Conservation (phyloP, 2,329 filamentous ascomycete species). For the Aureobasidium sp. region DNA sequence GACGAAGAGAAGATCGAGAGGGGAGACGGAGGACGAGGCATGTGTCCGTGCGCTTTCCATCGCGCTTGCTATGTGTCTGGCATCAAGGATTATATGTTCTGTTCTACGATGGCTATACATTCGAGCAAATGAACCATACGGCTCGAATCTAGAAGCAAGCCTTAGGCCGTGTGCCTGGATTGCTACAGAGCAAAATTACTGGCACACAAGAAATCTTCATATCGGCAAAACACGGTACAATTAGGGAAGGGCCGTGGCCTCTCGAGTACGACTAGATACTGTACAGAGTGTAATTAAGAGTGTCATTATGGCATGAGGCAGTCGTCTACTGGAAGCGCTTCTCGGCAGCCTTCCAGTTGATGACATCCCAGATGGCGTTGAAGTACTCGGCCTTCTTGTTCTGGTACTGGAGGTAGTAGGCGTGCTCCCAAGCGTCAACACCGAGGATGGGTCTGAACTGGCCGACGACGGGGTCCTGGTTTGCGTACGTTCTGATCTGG, state of each 20-base stretch:
- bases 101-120: too few relatives aligned
- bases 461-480: conserved; percentile 84
- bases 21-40: too few relatives aligned
- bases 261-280: conserved; percentile 6
- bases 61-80: too few relatives aligned
- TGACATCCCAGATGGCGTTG: conserved; percentile 83
- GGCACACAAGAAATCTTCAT: neutral
- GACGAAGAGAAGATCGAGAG: too few relatives aligned
- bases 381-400: conserved; percentile 98
- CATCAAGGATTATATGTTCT: too few relatives aligned
- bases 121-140: too few relatives aligned
- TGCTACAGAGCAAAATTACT: neutral
- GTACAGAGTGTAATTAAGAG: neutral
- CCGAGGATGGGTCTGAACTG: conserved; percentile 76
- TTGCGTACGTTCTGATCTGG: conserved; percentile 64
- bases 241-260: neutral
- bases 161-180: too few relatives aligned
- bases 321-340: conserved; percentile 56
- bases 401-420: conserved; percentile 93
- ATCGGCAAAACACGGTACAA: neutral
- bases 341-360: conserved; percentile 91
- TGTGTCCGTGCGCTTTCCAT: too few relatives aligned
- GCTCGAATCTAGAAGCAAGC: too few relatives aligned
- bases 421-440: conserved; percentile 94
- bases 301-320: neutral